Evolutionary conservation across 257 asterid genomes (phyloP).

Genomic region (Lavandula angustifolia): DNA sequence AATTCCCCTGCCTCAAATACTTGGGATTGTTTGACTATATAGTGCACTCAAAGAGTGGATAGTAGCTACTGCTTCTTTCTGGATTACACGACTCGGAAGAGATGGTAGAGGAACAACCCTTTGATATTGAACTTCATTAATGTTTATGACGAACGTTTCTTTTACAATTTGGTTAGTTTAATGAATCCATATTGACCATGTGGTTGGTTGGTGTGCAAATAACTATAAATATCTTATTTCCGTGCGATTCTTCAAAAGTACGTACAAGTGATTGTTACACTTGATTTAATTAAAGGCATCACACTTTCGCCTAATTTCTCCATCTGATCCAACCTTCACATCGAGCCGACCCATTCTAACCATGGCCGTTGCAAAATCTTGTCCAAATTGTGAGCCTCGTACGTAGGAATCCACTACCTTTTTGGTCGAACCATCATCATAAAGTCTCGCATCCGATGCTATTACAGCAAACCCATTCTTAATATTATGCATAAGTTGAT

Average conservation of each 20-base stretch:
- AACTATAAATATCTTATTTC: too few relatives aligned
- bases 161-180: too few relatives aligned
- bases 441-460: conserved; percentile 45
- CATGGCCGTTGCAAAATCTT: conserved; percentile 43
- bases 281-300: conserved; percentile 30
- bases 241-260: too few relatives aligned
- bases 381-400: neutral
- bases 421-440: conserved; percentile 28
- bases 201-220: too few relatives aligned
- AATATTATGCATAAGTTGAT: conserved; percentile 35
- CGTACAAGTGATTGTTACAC: neutral
- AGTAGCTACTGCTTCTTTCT: neutral
- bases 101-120: neutral
- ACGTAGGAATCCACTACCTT: conserved; percentile 35
- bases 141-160: too few relatives aligned
- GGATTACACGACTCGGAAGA: neutral
- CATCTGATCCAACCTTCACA: conserved; percentile 37
- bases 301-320: conserved; percentile 42
- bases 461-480: conserved; percentile 36
- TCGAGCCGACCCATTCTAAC: conserved; percentile 45
- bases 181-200: too few relatives aligned
- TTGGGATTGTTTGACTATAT: neutral
- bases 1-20: conserved; percentile 3
- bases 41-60: neutral
- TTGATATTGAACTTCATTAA: neutral